Evolutionary conservation across 805 yeast genomes (phyloP).

Genomic region (Lachancea sp.): DNA sequence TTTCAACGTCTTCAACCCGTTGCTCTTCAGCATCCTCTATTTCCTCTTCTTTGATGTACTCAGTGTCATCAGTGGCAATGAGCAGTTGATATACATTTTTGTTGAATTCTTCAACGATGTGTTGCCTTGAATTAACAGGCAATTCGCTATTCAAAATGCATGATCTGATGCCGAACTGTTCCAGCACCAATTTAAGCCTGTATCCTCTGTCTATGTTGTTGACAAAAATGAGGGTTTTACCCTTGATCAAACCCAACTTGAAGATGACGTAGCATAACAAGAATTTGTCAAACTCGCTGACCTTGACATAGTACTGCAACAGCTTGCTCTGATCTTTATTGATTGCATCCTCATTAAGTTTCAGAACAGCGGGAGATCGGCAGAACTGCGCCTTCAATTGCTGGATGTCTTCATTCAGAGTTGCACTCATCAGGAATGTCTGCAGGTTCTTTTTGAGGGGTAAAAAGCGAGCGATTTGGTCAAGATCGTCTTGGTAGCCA

Average conservation of each 20-base stretch:
- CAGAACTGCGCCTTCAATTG: conserved; percentile 72
- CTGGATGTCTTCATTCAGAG: conserved; percentile 80
- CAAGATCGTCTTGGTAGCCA: conserved; percentile 84
- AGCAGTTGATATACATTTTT: conserved; percentile 78
- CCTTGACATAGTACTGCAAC: conserved; percentile 79
- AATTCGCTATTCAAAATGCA: conserved; percentile 88
- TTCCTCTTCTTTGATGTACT: conserved; percentile 41
- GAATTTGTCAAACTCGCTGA: conserved; percentile 87
- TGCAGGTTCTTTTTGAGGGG: conserved; percentile 75
- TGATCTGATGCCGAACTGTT: conserved; percentile 87
- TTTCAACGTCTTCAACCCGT: conserved; percentile 1
- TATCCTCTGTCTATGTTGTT: conserved; percentile 94
- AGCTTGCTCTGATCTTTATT: conserved; percentile 50
- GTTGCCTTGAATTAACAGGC: conserved; percentile 87
- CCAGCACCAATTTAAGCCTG: conserved; percentile 80
- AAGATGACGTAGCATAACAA: conserved; percentile 84
- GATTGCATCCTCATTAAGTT: conserved; percentile 64
- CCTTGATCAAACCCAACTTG: conserved; percentile 80
- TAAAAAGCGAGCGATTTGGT: conserved; percentile 53
- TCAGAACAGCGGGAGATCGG: conserved; percentile 72
- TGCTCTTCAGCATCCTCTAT: conserved; percentile 37
- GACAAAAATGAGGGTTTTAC: conserved; percentile 85
- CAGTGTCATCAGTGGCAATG: conserved; percentile 93
- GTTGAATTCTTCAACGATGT: conserved; percentile 92
- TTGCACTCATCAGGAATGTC: conserved; percentile 93